Percentiles rank a stretch among this genome's conserved stretches.
These are phyloP conservation scores for Litchi chinensis DNA, from an alignment of 345 rosid species.

Conservation along the genomic window DNA sequence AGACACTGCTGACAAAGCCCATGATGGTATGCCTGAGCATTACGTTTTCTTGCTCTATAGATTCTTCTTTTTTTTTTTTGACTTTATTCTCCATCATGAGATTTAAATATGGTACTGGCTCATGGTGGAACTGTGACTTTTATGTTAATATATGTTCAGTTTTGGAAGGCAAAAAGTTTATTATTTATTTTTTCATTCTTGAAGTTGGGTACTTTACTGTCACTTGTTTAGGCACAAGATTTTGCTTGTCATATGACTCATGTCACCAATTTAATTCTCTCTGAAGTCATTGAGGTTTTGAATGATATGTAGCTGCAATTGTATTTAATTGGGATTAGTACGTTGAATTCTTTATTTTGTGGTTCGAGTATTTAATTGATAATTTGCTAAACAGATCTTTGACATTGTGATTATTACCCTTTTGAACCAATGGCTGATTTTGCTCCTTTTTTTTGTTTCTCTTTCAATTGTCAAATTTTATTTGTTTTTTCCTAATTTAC, in stretches of 20 bases:
- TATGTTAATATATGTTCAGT: background rate
- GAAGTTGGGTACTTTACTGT: background rate
- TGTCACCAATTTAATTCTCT: background rate
- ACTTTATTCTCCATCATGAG: background rate
- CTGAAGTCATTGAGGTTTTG: background rate
- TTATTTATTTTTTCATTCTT: background rate
- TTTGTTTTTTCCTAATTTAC: background rate
- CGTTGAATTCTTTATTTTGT: background rate
- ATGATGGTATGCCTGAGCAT: constrained; percentile 60
- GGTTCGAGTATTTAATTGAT: background rate
- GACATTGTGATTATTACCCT: background rate
- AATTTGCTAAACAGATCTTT: background rate
- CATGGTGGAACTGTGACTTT: background rate
- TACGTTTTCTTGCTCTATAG: background rate
- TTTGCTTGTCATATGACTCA: background rate
- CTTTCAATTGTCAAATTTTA: no score
- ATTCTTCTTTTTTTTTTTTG: background rate
- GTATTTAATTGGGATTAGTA: background rate
- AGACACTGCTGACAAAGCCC: constrained; percentile 90
- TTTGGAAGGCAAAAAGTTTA: background rate
- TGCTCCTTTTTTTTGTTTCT: no score
- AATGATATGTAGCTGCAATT: background rate
- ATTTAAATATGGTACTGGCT: background rate
- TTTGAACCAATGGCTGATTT: background rate
- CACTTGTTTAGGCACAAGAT: background rate